These are phyloP conservation scores for Arabidopsis arenosa DNA, from an alignment of 345 rosid species.

Conservation along the genomic window DNA sequence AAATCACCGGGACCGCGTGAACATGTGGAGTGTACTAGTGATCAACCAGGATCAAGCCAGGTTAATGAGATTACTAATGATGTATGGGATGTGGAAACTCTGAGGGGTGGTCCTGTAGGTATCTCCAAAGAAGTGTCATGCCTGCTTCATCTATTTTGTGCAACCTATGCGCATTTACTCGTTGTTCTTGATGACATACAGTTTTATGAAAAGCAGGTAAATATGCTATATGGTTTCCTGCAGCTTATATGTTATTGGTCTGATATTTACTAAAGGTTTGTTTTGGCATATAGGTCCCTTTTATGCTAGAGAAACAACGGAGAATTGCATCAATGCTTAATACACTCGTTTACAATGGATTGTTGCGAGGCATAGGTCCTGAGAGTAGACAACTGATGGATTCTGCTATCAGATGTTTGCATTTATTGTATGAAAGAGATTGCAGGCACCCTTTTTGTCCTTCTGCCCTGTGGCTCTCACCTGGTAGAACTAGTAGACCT, in stretches of 20 bases:
- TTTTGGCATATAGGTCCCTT: constrained; percentile 69
- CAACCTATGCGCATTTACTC: constrained; percentile 85
- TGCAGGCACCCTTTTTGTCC: constrained; percentile 93
- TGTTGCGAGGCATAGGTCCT: constrained; percentile 53
- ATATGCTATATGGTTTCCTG: constrained; percentile 22
- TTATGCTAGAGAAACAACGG: constrained; percentile 78
- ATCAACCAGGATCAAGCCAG: constrained; percentile 49
- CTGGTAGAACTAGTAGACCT: constrained; percentile 79
- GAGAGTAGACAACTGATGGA: constrained; percentile 75
- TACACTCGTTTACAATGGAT: constrained; percentile 84
- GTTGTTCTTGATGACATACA: constrained; percentile 98
- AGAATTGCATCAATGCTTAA: constrained; percentile 83
- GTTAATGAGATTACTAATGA: constrained; percentile 54
- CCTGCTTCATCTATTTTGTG: constrained; percentile 89
- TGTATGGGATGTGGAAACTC: constrained; percentile 72
- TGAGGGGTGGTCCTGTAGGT: constrained; percentile 75
- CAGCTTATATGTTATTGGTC: constrained; percentile 20
- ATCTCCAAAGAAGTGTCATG: constrained; percentile 73
- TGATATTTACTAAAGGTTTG: constrained; percentile 35
- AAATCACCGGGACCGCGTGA: constrained; percentile 62
- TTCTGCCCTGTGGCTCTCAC: constrained; percentile 89
- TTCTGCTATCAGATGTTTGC: constrained; percentile 88
- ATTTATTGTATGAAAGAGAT: constrained; percentile 93
- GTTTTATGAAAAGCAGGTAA: constrained; percentile 97
- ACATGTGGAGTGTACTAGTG: constrained; percentile 43